phyloP scores from a whole-genome alignment of 257 asterid species.

The Jasminum sambac region DNA sequence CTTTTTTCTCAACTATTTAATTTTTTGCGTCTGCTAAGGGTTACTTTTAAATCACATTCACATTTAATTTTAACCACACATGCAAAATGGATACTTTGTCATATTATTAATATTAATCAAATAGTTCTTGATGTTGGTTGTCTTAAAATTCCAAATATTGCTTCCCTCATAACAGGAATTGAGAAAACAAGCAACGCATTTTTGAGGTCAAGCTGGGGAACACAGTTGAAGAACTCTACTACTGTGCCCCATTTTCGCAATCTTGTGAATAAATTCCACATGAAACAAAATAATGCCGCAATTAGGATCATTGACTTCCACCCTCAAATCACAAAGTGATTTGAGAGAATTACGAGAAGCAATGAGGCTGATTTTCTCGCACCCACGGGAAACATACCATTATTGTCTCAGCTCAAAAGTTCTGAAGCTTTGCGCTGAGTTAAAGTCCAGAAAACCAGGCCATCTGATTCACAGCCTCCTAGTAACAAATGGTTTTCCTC shows the following conservation, averaged over 20 bases:
- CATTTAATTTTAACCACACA: too few species aligned
- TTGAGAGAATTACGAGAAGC: slow-evolving; percentile 28
- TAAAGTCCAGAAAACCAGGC: slow-evolving; percentile 35
- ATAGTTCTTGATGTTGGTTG: too few species aligned
- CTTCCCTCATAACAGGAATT: too few species aligned
- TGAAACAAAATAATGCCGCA: slow-evolving; percentile 13
- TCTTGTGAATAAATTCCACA: background rate
- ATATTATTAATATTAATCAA: too few species aligned
- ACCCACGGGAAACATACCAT: slow-evolving; percentile 18
- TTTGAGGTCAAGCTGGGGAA: background rate
- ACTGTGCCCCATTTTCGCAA: background rate
- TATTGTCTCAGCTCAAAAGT: slow-evolving; percentile 44
- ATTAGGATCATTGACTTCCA: slow-evolving; percentile 6
- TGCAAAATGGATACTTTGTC: too few species aligned
- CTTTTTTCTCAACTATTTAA: too few species aligned
- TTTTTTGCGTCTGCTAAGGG: too few species aligned
- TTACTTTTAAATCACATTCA: too few species aligned
- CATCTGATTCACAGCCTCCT: slow-evolving; percentile 39
- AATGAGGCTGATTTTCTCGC: slow-evolving; percentile 23
- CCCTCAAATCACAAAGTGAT: slow-evolving; percentile 26
- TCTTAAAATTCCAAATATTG: too few species aligned
- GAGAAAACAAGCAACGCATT: background rate
- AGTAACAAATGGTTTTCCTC: slow-evolving; percentile 31
- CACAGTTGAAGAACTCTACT: background rate
- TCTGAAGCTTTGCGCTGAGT: slow-evolving; percentile 43